phyloP scores from a whole-genome alignment of 176 grass and related monocot species.

The Stipa capillata region DNA sequence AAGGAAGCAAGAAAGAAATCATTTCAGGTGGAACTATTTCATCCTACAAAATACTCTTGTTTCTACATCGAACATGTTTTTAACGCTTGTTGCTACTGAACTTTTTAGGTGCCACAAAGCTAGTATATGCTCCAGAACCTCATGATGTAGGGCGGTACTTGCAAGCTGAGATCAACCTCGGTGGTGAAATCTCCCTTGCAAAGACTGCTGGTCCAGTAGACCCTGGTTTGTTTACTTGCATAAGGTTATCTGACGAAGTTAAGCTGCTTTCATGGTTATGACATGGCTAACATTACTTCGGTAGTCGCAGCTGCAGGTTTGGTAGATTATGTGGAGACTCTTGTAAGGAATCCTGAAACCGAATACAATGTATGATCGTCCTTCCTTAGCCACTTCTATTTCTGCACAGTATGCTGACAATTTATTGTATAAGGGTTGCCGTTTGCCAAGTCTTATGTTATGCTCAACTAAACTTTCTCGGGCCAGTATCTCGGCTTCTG shows the following conservation, averaged over 20 bases:
- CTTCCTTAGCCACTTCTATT: neutral
- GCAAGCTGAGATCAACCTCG: conserved; percentile 51
- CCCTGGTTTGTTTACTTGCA: conserved; percentile 42
- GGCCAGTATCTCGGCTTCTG: neutral
- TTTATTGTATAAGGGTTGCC: neutral
- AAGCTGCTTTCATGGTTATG: neutral
- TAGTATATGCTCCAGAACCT: conserved; percentile 67
- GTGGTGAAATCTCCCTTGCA: conserved; percentile 20
- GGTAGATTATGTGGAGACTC: conserved; percentile 47
- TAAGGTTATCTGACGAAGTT: neutral
- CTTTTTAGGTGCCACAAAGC: conserved; percentile 58
- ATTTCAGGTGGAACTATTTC: conserved; percentile 57
- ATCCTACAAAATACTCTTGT: neutral
- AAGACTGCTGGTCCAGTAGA: conserved; percentile 49
- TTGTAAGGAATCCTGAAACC: conserved; percentile 60
- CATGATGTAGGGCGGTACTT: conserved; percentile 61
- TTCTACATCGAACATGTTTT: neutral
- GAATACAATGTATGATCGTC: conserved; percentile 63
- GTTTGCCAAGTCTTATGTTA: neutral
- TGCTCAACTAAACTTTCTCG: neutral
- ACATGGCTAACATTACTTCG: conserved; percentile 5
- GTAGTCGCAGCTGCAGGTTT: conserved; percentile 63
- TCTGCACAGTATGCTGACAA: neutral
- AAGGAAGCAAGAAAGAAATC: conserved; percentile 55
- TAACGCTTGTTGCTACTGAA: neutral